Percentiles rank a stretch among this genome's conserved stretches.
Conservation (phyloP, 768 basidiomycete genomes). For the Mycena galopus region DNA sequence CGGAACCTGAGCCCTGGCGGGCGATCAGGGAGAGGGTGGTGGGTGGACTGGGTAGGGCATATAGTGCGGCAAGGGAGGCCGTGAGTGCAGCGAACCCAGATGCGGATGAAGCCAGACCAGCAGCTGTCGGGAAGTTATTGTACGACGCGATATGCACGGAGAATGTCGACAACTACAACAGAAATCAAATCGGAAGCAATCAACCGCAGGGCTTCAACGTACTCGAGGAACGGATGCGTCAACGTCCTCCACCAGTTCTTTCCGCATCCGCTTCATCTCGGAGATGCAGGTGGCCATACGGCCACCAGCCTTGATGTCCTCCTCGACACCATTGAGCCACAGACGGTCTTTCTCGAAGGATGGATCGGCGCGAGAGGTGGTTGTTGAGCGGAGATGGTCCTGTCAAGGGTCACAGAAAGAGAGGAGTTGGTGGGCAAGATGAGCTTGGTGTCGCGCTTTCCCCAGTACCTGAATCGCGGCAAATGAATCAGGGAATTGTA, state of each 20-base stretch:
- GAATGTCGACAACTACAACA: constrained; percentile 72
- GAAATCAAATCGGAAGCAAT: constrained; percentile 16
- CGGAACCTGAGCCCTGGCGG: constrained; percentile 97
- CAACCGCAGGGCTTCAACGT: constrained; percentile 24
- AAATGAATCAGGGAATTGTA: constrained; percentile 4
- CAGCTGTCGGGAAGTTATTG: constrained; percentile 99
- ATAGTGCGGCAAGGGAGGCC: constrained; percentile 88
- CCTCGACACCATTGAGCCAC: constrained; percentile 96
- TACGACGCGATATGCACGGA: constrained; percentile 91
- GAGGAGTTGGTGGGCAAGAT: constrained; percentile 98
- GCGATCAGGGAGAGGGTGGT: constrained; percentile 93
- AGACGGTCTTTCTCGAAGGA: constrained; percentile 82
- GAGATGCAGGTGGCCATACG: constrained; percentile 87
- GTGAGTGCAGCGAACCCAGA: constrained; percentile 97
- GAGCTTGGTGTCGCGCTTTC: constrained; percentile 94
- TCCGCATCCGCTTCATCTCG: constrained; percentile 86
- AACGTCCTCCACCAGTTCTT: constrained; percentile 77
- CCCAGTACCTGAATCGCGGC: constrained; percentile 85
- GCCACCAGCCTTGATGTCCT: constrained; percentile 86
- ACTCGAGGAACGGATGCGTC: constrained; percentile 78
- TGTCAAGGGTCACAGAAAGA: constrained; percentile 98
- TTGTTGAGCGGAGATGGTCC: constrained; percentile 94
- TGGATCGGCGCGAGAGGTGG: constrained; percentile 88
- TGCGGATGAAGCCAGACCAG: constrained; percentile 96
- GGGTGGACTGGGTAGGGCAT: constrained; percentile 80